Evolutionary conservation across 2,329 filamentous ascomycete genomes (phyloP).

Genomic region (Trichoderma asperellum): DNA sequence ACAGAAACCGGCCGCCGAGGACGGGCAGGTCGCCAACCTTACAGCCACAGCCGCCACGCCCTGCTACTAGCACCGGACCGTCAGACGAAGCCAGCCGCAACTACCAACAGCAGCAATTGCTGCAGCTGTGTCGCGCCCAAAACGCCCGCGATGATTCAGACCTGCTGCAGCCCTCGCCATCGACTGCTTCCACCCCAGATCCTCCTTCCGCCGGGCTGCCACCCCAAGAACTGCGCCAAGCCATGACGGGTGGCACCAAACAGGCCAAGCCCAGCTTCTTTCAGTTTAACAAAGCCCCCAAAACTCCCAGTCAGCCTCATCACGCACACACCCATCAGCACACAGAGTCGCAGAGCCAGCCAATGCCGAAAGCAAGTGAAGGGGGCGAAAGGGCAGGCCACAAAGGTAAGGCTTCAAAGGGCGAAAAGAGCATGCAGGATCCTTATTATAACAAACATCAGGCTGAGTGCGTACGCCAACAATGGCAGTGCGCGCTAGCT

Average conservation of each 20-base stretch:
- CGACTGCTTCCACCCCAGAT: constrained; percentile 37
- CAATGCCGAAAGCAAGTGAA: constrained; percentile 45
- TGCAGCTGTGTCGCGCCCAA: constrained; percentile 33
- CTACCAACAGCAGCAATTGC: constrained; percentile 34
- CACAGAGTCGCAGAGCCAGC: constrained; percentile 44
- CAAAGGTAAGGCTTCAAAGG: constrained; percentile 40
- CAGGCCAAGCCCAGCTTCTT: constrained; percentile 56
- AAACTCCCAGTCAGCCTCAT: constrained; percentile 44
- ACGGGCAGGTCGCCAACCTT: constrained; percentile 30
- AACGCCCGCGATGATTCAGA: constrained; percentile 34
- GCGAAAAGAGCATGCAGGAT: constrained; percentile 42
- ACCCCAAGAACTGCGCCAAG: constrained; percentile 34
- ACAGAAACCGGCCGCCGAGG: constrained; percentile 36
- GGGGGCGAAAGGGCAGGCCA: constrained; percentile 38
- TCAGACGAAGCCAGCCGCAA: constrained; percentile 24
- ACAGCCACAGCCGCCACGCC: constrained; percentile 26
- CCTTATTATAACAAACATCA: constrained; percentile 27
- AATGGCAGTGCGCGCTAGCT: constrained; percentile 19
- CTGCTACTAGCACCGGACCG: constrained; percentile 26
- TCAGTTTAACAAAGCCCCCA: constrained; percentile 54
- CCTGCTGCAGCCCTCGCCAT: constrained; percentile 33
- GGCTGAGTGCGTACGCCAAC: not conserved
- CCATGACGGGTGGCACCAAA: constrained; percentile 47
- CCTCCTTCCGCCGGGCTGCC: constrained; percentile 33
- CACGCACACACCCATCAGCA: constrained; percentile 38